Base-by-base conservation (phyloP, 306 rosid genomes). In the Gastrolobium bilobum region DNA sequence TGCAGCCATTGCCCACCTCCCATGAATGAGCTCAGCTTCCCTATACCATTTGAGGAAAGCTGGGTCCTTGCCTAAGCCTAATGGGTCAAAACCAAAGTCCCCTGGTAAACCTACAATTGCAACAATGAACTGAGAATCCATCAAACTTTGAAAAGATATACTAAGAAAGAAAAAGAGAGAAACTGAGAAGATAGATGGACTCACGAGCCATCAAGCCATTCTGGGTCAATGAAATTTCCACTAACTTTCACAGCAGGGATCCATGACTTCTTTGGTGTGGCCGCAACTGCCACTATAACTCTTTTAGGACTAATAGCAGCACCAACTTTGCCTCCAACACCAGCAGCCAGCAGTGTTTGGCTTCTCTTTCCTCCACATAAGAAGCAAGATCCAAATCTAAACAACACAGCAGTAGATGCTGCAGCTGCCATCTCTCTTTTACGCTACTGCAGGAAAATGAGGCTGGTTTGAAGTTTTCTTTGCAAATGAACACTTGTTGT, bases 141-240 rank as follows among this genome's bases (percentile, higher is more conserved):
- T 60, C 69, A 63, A 53, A 54, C 39, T 51, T 7, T 11, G 6
- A 47, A 40, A 31, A 11, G 10, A 67, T 33, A 37, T n/a, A n/a
- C 38, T 54, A 0, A 57, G 34, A 20, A 20, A 20, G n/a, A 4
- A 20, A 20, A 47, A 2, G 53, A 51, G 39, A 43, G 5, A 35
- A 73, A 29, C 1, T 8, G 6, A 64, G 71, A 29, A 51, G 51
- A 14, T 48, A 26, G 40, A 42, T 34, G 68, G 52, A 87, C 99
- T 87, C 84, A 95, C 99, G 99, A 95, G 91, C 99, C 99, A 71
- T 95, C 99, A 20, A 95, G 99, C 99, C 99, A 95, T 81, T 95
- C 99, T 1, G 99, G 99, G 84, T 95, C 88, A 68, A 89, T 3
- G 20, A 95, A 80, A 68, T 91, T 95, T 48, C 94, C 94, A 33